Evolutionary conservation across 306 rosid genomes (phyloP), one percentile per base, ranked within the genome.

Genomic region (Vigna mungo): DNA sequence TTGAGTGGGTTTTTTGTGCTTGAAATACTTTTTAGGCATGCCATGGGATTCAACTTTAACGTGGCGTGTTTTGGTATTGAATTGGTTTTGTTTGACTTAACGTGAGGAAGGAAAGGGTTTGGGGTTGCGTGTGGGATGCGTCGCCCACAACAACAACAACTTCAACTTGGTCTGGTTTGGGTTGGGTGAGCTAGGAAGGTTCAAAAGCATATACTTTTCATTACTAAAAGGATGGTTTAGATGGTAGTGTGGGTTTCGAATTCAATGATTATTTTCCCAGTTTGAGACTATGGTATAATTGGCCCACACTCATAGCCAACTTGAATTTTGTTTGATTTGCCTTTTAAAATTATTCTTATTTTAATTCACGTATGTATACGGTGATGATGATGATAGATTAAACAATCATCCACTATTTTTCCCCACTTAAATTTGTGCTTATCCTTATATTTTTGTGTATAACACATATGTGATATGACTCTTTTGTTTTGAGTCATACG

Each of bases 121-220:
- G 75, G 75, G 49, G 68, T 86, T 88, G 86, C 88, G 91, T 87
- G 87, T 81, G 84, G 84, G 87, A 68, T 83, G 85, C 80, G 81
- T 78, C 51, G 12, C 74, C 16, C 76, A 30, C 32, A 30, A 30
- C 32, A 27, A 27, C 32, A 27, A 71, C 78, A 58, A 71, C 69
- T 25, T 23, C 62, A 56, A 56, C 36, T 56, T 56, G 63, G 66
- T 59, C 32, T 14, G 76, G 62, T 36, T 68, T 52, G 25, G 58
- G 17, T 39, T 70, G 56, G 65, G 32, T 55, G 59, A 84, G 63
- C 56, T 78, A 68, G 71, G 75, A 10, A 68, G 14, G 76, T 17
- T 23, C 30, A 66, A 78, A 77, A 61, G 82, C 80, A 39, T 61
- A 8, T 49, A 58, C 49, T 82, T 78, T 81, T 74, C 82, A 64